A percentile compares a stretch with the other conserved stretches of the same genome.
Conservation (phyloP, 352 stramenopile genomes). For the Halophytophthora batemanensis region DNA sequence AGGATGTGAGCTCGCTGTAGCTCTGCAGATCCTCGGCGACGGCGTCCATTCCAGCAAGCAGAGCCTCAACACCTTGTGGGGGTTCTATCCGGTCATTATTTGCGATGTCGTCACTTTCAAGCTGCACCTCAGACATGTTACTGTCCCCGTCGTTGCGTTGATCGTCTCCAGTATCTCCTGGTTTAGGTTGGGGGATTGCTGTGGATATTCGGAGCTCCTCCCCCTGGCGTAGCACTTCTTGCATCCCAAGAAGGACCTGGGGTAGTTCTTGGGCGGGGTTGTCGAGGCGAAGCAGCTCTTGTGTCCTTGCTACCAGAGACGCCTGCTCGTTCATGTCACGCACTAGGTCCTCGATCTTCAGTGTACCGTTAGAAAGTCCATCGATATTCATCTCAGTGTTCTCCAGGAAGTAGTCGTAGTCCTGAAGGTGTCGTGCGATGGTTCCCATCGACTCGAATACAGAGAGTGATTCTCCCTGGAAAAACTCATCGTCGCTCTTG, state of each 20-base stretch:
- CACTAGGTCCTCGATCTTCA: slow-evolving; percentile 34
- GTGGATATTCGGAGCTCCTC: slow-evolving; percentile 20
- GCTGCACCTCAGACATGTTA: background rate
- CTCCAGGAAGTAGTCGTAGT: slow-evolving; percentile 55
- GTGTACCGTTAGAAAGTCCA: background rate
- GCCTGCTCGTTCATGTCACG: slow-evolving; percentile 37
- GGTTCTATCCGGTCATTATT: background rate
- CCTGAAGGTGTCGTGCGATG: slow-evolving; percentile 52
- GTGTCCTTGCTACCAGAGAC: slow-evolving; percentile 24
- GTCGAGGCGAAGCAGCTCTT: slow-evolving; percentile 26
- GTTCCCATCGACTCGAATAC: slow-evolving; percentile 50
- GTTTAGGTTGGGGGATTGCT: background rate
- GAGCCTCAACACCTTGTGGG: slow-evolving; percentile 5
- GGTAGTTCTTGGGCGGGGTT: slow-evolving; percentile 33
- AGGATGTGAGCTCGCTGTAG: slow-evolving; percentile 24
- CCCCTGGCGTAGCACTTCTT: slow-evolving; percentile 18
- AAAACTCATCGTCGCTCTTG: slow-evolving; percentile 15
- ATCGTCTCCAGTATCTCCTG: background rate
- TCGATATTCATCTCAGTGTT: slow-evolving; percentile 23
- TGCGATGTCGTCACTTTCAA: slow-evolving; percentile 1
- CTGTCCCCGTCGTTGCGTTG: background rate
- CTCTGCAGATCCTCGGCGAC: slow-evolving; percentile 23
- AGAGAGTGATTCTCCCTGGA: slow-evolving; percentile 23
- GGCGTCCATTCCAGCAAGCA: slow-evolving; percentile 22
- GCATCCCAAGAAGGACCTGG: slow-evolving; percentile 17